phyloP scores from a whole-genome alignment of 2,329 filamentous ascomycete species.

The Zopfia rhizophila region DNA sequence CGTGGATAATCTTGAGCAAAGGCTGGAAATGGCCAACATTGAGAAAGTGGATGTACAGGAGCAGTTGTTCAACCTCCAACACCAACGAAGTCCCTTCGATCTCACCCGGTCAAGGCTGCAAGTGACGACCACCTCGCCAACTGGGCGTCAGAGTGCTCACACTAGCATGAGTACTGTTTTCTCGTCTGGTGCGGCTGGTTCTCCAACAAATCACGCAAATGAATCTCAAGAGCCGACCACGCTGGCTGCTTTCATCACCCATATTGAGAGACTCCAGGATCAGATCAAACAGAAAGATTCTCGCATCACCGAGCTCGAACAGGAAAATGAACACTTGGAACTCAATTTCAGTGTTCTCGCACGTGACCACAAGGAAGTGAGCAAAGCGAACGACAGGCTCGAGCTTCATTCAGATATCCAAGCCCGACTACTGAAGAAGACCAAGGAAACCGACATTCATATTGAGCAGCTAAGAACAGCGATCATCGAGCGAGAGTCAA shows the following conservation, averaged over 20 bases:
- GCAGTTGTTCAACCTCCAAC: slow-evolving; percentile 43
- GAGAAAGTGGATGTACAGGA: slow-evolving; percentile 55
- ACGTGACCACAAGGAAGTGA: slow-evolving; percentile 30
- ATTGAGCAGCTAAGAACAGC: slow-evolving; percentile 41
- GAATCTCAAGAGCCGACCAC: slow-evolving; percentile 35
- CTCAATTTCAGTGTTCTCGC: slow-evolving; percentile 31
- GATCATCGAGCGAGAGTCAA: slow-evolving; percentile 42
- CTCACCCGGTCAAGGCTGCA: too few species aligned
- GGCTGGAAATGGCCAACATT: slow-evolving; percentile 53
- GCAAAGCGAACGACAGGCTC: slow-evolving; percentile 15
- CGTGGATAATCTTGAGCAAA: slow-evolving; percentile 50
- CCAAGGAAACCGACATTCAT: slow-evolving; percentile 36
- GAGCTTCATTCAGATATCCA: slow-evolving; percentile 42
- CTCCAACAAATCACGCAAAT: slow-evolving; percentile 22
- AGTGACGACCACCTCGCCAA: too few species aligned
- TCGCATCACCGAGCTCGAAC: slow-evolving; percentile 34
- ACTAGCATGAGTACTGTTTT: slow-evolving; percentile 44
- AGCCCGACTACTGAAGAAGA: slow-evolving; percentile 37
- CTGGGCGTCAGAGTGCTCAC: slow-evolving; percentile 25
- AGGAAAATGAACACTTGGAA: slow-evolving; percentile 29
- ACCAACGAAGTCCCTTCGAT: slow-evolving; percentile 42
- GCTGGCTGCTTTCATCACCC: slow-evolving; percentile 35
- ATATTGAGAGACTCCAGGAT: slow-evolving; percentile 46
- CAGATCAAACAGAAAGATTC: slow-evolving; percentile 44
- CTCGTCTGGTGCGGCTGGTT: slow-evolving; percentile 24